Evolutionary conservation across 2,329 filamentous ascomycete genomes (phyloP).

Genomic region (Fusarium abutilonis): DNA sequence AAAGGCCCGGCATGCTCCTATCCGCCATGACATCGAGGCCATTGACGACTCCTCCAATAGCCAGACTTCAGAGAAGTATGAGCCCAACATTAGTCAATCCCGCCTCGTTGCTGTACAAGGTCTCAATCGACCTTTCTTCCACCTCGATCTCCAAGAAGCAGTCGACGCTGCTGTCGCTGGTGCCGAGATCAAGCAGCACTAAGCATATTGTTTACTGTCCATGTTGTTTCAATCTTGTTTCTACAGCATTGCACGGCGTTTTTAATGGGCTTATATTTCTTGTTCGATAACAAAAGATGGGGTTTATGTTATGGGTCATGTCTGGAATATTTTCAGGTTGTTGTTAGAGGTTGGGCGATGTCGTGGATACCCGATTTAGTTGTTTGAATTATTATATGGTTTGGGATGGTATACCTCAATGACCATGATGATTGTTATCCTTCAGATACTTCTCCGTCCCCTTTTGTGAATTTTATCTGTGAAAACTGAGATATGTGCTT

Average conservation of each 20-base stretch:
- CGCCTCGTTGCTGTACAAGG: conserved; percentile 55
- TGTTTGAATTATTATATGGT: conserved; percentile 10
- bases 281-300: not conserved
- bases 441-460: not conserved
- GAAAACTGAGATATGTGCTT: not conserved
- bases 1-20: conserved; percentile 47
- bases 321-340: conserved; percentile 12
- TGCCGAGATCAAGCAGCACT: conserved; percentile 46
- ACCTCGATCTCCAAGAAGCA: conserved; percentile 61
- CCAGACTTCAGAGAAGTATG: conserved; percentile 44
- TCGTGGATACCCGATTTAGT: conserved; percentile 28
- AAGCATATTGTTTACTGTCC: conserved; percentile 5
- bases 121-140: conserved; percentile 63
- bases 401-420: not conserved
- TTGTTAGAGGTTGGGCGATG: conserved; percentile 22
- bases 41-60: conserved; percentile 39
- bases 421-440: not conserved
- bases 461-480: not conserved
- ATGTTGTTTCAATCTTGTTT: conserved; percentile 6
- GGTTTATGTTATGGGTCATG: not conserved
- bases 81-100: conserved; percentile 44
- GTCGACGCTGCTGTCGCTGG: conserved; percentile 57
- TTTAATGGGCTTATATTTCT: not conserved
- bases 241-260: conserved; percentile 16
- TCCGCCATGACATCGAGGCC: conserved; percentile 46